Evolutionary conservation across 2,329 filamentous ascomycete genomes (phyloP), one percentile per base, ranked within the genome.

Genomic region (Ophiostoma sp.): DNA sequence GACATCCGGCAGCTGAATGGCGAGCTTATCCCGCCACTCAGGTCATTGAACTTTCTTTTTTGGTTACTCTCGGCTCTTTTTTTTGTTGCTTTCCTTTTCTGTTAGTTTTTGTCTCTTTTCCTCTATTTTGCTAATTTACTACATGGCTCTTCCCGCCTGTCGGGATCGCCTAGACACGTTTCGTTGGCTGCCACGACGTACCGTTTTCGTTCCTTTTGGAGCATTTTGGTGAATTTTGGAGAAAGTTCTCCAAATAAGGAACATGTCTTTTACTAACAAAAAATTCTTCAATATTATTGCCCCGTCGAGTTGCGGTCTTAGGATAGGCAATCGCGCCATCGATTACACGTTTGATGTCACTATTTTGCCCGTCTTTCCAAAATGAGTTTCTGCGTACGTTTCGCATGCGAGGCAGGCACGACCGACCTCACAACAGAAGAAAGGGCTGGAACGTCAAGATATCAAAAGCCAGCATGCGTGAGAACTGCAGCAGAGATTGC

Each of bases 301-400:
- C 52, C 57, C 3, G 27, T 27, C 31, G 6, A 33, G 27, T 57
- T 17, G 57, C 31, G n/a, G 52, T 5, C 27, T 17, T 62, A 62
- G 23, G 17, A 33, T 10, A 62, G 57, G 57, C 70, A 73, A 77
- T 77, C 73, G 76, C 76, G 76, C 75, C 76, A 77, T 77, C 73
- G 73, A 69, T 69, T 71, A 72, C 69, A 69, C 57, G 60, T 31
- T 72, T 77, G 75, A 76, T 76, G 76, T 74, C 74, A 77, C 35
- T 7, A n/a, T 76, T 65, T 52, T 57, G n/a, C n/a, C 52, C 52
- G 23, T 57, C 23, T 27, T 57, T 27, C 4, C 11, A 10, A 10
- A 27, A 23, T 23, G 20, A 20, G 20, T n/a, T 52, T n/a, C 27
- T 41, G 39, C 39, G 23, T 27, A 27, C 23, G 17, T 17, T 57